These are phyloP conservation scores for Coniochaeta sp. DNA, from an alignment of 2,329 filamentous ascomycete species.

Conservation along the genomic window DNA sequence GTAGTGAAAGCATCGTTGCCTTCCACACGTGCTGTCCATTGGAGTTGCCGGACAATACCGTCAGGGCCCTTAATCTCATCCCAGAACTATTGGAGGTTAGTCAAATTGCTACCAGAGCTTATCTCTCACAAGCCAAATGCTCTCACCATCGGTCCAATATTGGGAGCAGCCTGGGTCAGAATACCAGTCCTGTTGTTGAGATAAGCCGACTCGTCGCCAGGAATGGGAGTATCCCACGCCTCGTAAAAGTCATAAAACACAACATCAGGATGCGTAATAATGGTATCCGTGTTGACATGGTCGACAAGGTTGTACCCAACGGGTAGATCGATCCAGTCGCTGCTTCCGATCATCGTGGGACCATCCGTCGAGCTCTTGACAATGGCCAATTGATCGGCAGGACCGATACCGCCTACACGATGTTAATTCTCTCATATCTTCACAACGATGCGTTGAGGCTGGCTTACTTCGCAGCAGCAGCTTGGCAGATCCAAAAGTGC, in stretches of 20 bases:
- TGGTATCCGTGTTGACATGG: slow-evolving; percentile 42
- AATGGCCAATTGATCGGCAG: slow-evolving; percentile 47
- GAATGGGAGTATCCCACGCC: slow-evolving; percentile 44
- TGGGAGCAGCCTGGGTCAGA: slow-evolving; percentile 57
- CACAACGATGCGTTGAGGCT: background rate
- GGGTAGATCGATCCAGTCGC: slow-evolving; percentile 49
- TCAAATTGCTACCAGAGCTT: slow-evolving; percentile 1
- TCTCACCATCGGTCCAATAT: slow-evolving; percentile 48
- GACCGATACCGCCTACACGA: slow-evolving; percentile 49
- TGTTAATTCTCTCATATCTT: background rate
- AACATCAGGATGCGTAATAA: slow-evolving; percentile 34
- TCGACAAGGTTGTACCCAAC: slow-evolving; percentile 54
- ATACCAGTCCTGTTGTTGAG: slow-evolving; percentile 47
- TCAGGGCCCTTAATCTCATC: slow-evolving; percentile 50
- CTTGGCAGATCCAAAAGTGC: slow-evolving; percentile 63
- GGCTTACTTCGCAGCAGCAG: slow-evolving; percentile 53
- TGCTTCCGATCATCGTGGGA: slow-evolving; percentile 38
- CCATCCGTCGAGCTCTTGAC: slow-evolving; percentile 43
- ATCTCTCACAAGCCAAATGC: background rate
- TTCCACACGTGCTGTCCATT: slow-evolving; percentile 44
- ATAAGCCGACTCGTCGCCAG: slow-evolving; percentile 34
- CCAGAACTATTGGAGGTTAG: slow-evolving; percentile 28
- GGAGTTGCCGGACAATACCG: slow-evolving; percentile 53
- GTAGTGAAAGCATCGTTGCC: slow-evolving; percentile 16
- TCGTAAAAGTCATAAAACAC: slow-evolving; percentile 59